Percentiles rank a stretch among this genome's conserved stretches.
Evolutionary conservation across 371 early-diverging fungal genomes (phyloP).

Genomic region (Mortierella sp.): DNA sequence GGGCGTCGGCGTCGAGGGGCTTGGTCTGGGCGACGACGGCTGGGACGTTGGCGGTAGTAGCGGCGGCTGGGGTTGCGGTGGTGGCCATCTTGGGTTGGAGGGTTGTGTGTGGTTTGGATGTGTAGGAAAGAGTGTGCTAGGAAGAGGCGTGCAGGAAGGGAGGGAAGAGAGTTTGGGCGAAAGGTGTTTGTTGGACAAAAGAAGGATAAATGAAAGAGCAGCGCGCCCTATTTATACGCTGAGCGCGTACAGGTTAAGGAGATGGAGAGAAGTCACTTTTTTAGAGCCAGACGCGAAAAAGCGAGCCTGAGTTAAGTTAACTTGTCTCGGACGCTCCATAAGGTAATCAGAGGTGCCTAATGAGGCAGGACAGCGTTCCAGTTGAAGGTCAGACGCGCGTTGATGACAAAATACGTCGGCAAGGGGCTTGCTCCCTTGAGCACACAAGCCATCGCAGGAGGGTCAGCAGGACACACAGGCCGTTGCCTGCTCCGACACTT

Average conservation of each 20-base stretch:
- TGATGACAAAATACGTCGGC: neutral
- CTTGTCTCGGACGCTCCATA: neutral
- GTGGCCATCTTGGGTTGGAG: neutral
- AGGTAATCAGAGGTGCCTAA: neutral
- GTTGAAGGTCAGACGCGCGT: neutral
- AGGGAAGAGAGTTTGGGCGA: neutral
- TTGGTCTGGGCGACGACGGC: constrained; percentile 22
- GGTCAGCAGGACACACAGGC: neutral
- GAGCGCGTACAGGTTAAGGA: neutral
- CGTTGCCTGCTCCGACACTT: neutral
- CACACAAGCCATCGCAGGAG: neutral
- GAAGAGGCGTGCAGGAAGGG: neutral
- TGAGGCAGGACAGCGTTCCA: neutral
- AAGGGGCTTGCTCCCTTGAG: neutral
- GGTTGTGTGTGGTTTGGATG: neutral
- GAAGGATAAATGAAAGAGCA: neutral
- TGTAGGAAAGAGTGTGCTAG: neutral
- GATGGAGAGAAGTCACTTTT: neutral
- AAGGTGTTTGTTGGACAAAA: neutral
- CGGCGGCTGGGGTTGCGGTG: neutral
- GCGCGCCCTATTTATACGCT: neutral
- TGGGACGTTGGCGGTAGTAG: neutral
- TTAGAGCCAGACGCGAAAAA: neutral
- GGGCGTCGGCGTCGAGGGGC: constrained; percentile 40
- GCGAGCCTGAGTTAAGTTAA: neutral